A percentile compares a stretch with the other conserved stretches of the same genome.
These are phyloP conservation scores for Monosporozyma aquatica DNA, from an alignment of 805 yeast genomes.

Conservation along the genomic window DNA sequence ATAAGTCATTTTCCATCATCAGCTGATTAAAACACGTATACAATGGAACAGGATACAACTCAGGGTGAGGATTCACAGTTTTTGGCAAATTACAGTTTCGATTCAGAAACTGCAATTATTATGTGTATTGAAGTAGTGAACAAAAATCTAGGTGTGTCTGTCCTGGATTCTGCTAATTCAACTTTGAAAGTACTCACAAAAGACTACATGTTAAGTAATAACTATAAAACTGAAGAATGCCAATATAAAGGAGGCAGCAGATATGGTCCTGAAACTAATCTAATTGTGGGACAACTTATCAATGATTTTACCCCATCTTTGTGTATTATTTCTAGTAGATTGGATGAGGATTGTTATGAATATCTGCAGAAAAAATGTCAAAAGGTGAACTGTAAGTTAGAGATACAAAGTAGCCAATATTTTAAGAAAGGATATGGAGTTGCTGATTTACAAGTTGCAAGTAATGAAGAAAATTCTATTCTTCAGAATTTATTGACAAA, in stretches of 20 bases:
- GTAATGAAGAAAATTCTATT: background rate
- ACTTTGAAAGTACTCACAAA: slow-evolving; percentile 10
- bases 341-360: slow-evolving; percentile 10
- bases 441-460: background rate
- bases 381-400: slow-evolving; percentile 7
- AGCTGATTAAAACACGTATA: no score
- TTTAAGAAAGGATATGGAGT: slow-evolving; percentile 6
- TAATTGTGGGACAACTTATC: slow-evolving; percentile 11
- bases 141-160: slow-evolving; percentile 10
- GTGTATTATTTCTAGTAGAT: slow-evolving; percentile 15
- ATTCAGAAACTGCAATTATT: slow-evolving; percentile 7
- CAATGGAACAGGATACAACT: background rate
- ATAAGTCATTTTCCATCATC: no score
- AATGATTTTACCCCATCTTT: slow-evolving; percentile 11
- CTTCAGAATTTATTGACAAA: background rate
- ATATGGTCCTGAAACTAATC: slow-evolving; percentile 11
- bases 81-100: slow-evolving; percentile 3
- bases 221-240: background rate
- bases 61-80: background rate
- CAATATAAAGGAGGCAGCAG: background rate
- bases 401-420: slow-evolving; percentile 8
- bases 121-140: slow-evolving; percentile 12
- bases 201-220: slow-evolving; percentile 10
- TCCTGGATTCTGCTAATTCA: slow-evolving; percentile 8
- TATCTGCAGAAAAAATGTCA: slow-evolving; percentile 7